A percentile compares a stretch with the other conserved stretches of the same genome.
Conservation (phyloP, 1,284 basidiomycete species). For the Microbotryum violaceum region DNA sequence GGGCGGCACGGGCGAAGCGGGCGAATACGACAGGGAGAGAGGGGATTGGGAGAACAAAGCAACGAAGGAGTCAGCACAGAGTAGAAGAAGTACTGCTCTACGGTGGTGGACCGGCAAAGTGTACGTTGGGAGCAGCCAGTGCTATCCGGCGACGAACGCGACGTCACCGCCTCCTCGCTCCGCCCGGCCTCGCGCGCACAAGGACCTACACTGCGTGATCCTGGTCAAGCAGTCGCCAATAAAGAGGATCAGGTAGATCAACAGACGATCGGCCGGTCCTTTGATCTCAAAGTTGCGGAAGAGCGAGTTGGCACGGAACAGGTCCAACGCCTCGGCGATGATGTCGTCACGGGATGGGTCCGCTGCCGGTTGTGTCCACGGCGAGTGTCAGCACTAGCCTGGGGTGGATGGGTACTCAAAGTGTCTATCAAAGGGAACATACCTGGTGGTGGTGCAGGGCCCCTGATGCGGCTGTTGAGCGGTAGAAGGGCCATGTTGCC, state of each 20-base stretch:
- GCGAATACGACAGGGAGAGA: too few relatives aligned
- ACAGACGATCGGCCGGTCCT: constrained; percentile 82
- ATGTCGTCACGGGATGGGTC: constrained; percentile 77
- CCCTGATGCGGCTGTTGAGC: constrained; percentile 81
- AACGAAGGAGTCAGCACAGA: too few relatives aligned
- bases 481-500: constrained; percentile 89
- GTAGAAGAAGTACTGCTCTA: too few relatives aligned
- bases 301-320: constrained; percentile 97
- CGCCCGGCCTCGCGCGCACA: too few relatives aligned
- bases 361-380: constrained; percentile 43
- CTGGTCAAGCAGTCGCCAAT: constrained; percentile 94
- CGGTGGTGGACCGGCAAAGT: too few relatives aligned
- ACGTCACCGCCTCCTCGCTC: too few relatives aligned
- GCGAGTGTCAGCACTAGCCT: neutral
- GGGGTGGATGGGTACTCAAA: neutral
- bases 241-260: constrained; percentile 97
- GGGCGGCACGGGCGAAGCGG: too few relatives aligned
- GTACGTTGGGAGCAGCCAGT: too few relatives aligned
- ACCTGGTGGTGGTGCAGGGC: constrained; percentile 68
- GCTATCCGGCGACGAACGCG: too few relatives aligned
- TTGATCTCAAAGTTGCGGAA: constrained; percentile 99
- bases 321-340: constrained; percentile 90
- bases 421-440: constrained; percentile 45
- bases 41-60: too few relatives aligned
- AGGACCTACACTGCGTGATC: constrained; percentile 50